phyloP scores from a whole-genome alignment of 257 asterid genomes.

The Capsicum chinense region DNA sequence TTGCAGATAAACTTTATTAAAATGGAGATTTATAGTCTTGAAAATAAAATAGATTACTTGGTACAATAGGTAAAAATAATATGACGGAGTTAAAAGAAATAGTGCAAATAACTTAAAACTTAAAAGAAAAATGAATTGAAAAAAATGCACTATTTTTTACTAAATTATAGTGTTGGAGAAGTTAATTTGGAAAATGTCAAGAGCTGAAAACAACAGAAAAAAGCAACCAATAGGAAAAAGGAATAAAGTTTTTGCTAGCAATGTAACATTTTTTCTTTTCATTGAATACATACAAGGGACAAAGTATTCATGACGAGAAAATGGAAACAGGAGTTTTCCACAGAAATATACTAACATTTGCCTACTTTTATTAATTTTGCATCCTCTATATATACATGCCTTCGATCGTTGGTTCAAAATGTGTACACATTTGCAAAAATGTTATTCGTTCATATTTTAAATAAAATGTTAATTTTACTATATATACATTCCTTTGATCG shows the following conservation, averaged over 20 bases:
- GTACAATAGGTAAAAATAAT: too few species aligned
- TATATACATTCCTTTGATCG: background rate
- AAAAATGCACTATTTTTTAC: background rate
- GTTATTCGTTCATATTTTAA: too few species aligned
- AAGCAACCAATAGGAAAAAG: conserved; percentile 1
- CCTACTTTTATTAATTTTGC: conserved; percentile 5
- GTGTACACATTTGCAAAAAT: background rate
- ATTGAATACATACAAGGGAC: background rate
- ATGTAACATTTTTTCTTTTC: background rate
- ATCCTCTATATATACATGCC: background rate
- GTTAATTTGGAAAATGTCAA: background rate
- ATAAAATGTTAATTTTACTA: too few species aligned
- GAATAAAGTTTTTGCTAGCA: background rate
- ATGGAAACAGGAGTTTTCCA: background rate
- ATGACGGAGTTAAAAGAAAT: too few species aligned
- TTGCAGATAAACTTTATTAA: too few species aligned
- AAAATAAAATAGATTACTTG: too few species aligned
- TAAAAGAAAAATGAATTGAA: background rate
- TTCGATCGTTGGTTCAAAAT: background rate
- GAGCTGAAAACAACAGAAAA: background rate
- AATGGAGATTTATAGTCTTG: too few species aligned
- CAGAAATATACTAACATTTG: background rate
- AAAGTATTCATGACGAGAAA: background rate
- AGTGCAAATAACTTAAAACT: too few species aligned
- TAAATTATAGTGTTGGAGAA: background rate